phyloP scores from a whole-genome alignment of 176 grass and related monocot genomes.

The Thalia dealbata region DNA sequence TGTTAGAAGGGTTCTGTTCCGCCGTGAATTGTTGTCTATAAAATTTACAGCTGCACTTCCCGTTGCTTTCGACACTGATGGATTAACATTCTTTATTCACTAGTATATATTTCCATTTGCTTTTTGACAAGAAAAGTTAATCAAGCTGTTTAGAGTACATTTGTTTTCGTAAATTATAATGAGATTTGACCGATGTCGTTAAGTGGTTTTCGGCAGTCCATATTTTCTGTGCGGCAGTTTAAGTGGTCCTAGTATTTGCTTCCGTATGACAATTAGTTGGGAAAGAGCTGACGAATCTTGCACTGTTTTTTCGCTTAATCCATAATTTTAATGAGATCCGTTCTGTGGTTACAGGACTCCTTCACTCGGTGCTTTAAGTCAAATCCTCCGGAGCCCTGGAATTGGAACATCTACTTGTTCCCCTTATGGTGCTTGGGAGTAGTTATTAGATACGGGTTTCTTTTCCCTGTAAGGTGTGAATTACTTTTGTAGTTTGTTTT shows the following conservation, averaged over 20 bases:
- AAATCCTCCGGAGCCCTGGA: constrained; percentile 96
- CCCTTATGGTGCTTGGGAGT: constrained; percentile 95
- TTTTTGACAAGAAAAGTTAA: too few relatives aligned
- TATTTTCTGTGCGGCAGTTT: not conserved
- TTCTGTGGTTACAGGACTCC: constrained; percentile 49
- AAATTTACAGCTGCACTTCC: too few relatives aligned
- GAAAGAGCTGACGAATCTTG: not conserved
- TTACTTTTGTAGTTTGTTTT: constrained; percentile 16
- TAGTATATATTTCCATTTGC: too few relatives aligned
- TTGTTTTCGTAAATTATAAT: too few relatives aligned
- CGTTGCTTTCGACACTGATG: too few relatives aligned
- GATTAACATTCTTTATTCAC: too few relatives aligned
- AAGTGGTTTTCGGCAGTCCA: too few relatives aligned
- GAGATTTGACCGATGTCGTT: too few relatives aligned
- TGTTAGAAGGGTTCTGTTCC: not conserved
- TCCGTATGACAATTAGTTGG: not conserved
- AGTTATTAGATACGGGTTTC: constrained; percentile 73
- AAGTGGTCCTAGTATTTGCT: not conserved
- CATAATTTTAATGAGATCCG: not conserved
- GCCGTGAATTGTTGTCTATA: not conserved
- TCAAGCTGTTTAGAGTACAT: too few relatives aligned
- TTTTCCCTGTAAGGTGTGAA: constrained; percentile 62
- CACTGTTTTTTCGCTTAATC: constrained; percentile 2
- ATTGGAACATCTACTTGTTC: constrained; percentile 99
- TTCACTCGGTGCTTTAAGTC: constrained; percentile 99